Evolutionary conservation across 768 basidiomycete species (phyloP), one percentile per base, ranked within the genome.

Genomic region (Albatrellus ellisii): DNA sequence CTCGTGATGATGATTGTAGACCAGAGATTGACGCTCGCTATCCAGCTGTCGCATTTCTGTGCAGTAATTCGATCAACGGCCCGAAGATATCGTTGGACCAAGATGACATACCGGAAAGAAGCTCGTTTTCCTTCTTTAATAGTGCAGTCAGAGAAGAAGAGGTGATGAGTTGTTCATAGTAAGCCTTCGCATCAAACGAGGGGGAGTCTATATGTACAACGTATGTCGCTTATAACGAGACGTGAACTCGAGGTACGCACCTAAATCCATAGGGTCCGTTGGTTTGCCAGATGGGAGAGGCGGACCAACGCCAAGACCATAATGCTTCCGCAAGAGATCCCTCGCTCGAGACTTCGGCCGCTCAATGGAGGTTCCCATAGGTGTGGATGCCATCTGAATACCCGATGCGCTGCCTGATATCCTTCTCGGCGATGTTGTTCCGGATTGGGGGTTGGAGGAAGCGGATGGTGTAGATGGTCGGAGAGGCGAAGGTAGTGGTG

Each of bases 1-100:
- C 50, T 95, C 91, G 45, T 91, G 88, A 53, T 95, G 91, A 54
- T 92, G 90, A 52, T 92, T 90, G 56, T 95, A 95, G 9, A 95
- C 90, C 33, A 95, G 66, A 7, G 84, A 82, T 59, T 95, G 90
- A 18, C 87, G 67, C 54, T 94, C 90, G 53, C 81, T 76, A 43
- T 94, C 88, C 11, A 95, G 62, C 47, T 88, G 75, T 25, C 85
- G 70, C 45, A 95, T 92, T 59, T 94, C 91, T 90, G 33, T 17
- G 4, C 2, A 20, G 28, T 4, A 1, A 7, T 18, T 28, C 31
- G n/a, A 14, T 26, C 14, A 26, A 18, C 9, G 18, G 4, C 6
- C n/a, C 8, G 25, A 14, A 26, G 20, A 26, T 9, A 11, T 29
- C 33, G 27, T 41, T 41, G 27, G n/a, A n/a, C n/a, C n/a, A n/a